phyloP scores from a whole-genome alignment of 306 rosid species.

The Albizia julibrissin region DNA sequence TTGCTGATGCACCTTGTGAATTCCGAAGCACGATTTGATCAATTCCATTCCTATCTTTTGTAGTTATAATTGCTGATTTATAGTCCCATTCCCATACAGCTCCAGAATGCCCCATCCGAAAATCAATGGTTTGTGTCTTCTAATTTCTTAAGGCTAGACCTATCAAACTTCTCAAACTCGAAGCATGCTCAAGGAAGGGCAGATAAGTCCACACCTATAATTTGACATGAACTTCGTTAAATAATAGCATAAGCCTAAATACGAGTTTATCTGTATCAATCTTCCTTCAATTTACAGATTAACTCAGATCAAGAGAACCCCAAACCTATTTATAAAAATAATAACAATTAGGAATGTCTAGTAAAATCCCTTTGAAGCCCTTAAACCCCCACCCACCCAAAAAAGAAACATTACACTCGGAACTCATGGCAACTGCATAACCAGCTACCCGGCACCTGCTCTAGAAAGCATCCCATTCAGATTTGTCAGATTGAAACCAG shows the following conservation, averaged over 20 bases:
- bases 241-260: slow-evolving; percentile 28
- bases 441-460: slow-evolving; percentile 42
- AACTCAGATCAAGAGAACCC: slow-evolving; percentile 54
- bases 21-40: slow-evolving; percentile 66
- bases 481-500: slow-evolving; percentile 47
- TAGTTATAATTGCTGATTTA: slow-evolving; percentile 69
- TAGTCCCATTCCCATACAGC: slow-evolving; percentile 62
- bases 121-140: slow-evolving; percentile 24
- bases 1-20: slow-evolving; percentile 74
- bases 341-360: slow-evolving; percentile 32
- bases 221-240: slow-evolving; percentile 29
- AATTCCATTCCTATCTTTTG: slow-evolving; percentile 81
- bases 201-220: slow-evolving; percentile 30
- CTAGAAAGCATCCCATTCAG: slow-evolving; percentile 23
- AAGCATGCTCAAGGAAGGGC: slow-evolving; percentile 22
- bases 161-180: slow-evolving; percentile 25
- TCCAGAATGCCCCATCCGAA: slow-evolving; percentile 81
- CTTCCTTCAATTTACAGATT: slow-evolving; percentile 30
- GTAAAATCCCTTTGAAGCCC: slow-evolving; percentile 34
- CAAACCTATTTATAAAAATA: slow-evolving; percentile 1
- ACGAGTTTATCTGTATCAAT: slow-evolving; percentile 30
- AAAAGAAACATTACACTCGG: slow-evolving; percentile 38
- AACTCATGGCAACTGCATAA: slow-evolving; percentile 48
- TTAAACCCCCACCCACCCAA: slow-evolving; percentile 16
- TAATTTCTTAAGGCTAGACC: slow-evolving; percentile 21